Base-by-base conservation (phyloP, 2,329 filamentous ascomycete species). In the Hypoxylon sp. region DNA sequence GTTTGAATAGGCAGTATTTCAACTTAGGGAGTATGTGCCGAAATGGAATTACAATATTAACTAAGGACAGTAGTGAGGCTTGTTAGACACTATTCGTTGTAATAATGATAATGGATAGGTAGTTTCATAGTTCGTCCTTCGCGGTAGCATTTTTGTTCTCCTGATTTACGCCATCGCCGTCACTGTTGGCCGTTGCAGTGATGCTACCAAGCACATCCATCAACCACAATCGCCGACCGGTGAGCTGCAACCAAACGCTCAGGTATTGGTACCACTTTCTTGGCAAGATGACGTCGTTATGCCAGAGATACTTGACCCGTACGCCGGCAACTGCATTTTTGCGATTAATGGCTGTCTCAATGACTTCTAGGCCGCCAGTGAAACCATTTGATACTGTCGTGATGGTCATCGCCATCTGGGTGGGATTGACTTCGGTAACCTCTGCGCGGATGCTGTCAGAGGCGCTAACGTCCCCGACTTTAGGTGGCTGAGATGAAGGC, bases 321-420 rank as follows among this genome's bases (percentile, higher is more conserved):
- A 65, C 54, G 10, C 48, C 24, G 3, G 50, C 55, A 13, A 42
- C 50, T 3, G 17, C 24, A 4, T 31, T 39, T 11, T 44, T 17
- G 10, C 39, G 39, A 17, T 44, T 44, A 11, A 44, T 44, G 2
- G 19, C 19, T 1, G 19, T 55, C 6, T 63, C 37, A 31, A 63
- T 63, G 4, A 35, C 59, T 31, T 63, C 59, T 13, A 63, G 47
- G 14, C 63, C 63, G 9, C 63, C 55, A 13, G 39, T 65, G 47
- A 65, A 60, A n/a, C 39, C 48, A 22, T 24, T 54, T 10, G 54
- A 13, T 29, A 52, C 42, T 37, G 65, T 73, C 5, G 70, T 67
- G 55, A 71, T 55, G 4, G 70, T 67, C 9, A 72, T 35, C 2
- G 70, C 68, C 72, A 73, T 72, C 48, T 70, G 63, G 17, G 59